Evolutionary conservation across 2,329 filamentous ascomycete species (phyloP), one percentile per base, ranked within the genome.

Genomic region (Didymellaceae sp.): DNA sequence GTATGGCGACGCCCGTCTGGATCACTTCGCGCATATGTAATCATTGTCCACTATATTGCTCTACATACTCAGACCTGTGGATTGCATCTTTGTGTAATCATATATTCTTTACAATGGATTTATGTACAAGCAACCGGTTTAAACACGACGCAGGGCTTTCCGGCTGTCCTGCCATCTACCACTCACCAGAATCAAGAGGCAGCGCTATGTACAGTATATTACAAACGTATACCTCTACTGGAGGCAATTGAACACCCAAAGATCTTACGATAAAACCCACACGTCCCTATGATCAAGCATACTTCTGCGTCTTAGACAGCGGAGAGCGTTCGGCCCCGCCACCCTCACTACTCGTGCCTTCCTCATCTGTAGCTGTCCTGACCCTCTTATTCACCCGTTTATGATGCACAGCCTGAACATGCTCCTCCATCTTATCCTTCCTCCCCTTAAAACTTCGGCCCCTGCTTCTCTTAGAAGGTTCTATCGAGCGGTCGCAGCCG

Each of bases 361-460:
- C 48, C 6, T 37, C 37, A 1, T 32, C 46, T 1, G 13, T 4
- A 6, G 24, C 34, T 1, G 35, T 30, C 17, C 30, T 35, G 2
- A 25, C 53, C 16, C 47, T 53, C 32, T 47, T 59, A 34, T 35
- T 59, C 6, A 24, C 38, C 8, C 30, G 28, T 6, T 53, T 47
- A 3, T 49, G 30, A 54, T 70, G 66, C 17, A 65, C 58, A n/a
- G 55, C 66, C 20, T 56, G 46, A 1, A 65, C 22, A 41, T 70
- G 67, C 32, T 70, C 67, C 6, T 59, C 52, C 50, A 65, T 63
- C 31, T 72, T 72, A 43, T 72, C 69, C 28, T 59, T 67, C 6
- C 69, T 48, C 0, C 42, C 49, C 2, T 62, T 62, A 38, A 71
- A 71, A 34, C 67, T 62, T 6, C 63, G 46, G 0, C 66, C 63